Evolutionary conservation across 1,139 yeast species (phyloP).

Genomic region (Suhomyces bolitotheri): DNA sequence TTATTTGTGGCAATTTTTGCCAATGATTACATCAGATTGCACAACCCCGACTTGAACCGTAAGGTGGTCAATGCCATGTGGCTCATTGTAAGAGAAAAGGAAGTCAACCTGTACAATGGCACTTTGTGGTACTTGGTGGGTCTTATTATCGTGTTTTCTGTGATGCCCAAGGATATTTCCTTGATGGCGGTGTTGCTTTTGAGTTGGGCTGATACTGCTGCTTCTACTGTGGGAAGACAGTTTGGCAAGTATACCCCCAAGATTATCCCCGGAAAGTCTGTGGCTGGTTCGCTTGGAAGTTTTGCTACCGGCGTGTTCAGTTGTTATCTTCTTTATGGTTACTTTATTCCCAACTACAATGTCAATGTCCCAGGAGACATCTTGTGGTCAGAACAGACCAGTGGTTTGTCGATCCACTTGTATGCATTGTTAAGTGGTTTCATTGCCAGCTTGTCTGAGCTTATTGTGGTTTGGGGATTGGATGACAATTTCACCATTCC

Average conservation of each 20-base stretch:
- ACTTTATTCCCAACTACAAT: slow-evolving; percentile 57
- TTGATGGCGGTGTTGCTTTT: slow-evolving; percentile 74
- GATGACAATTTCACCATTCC: slow-evolving; percentile 97
- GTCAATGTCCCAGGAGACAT: slow-evolving; percentile 55
- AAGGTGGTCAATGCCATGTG: slow-evolving; percentile 68
- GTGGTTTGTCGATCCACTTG: slow-evolving; percentile 51
- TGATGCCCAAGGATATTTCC: slow-evolving; percentile 79
- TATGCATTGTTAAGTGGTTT: slow-evolving; percentile 70
- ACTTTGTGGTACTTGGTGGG: slow-evolving; percentile 85
- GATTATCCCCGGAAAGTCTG: slow-evolving; percentile 68
- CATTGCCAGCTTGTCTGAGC: slow-evolving; percentile 84
- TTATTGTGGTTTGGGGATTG: slow-evolving; percentile 66
- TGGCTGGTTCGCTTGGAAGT: slow-evolving; percentile 90
- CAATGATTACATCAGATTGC: slow-evolving; percentile 72
- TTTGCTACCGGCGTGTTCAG: slow-evolving; percentile 68
- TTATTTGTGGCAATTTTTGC: slow-evolving; percentile 56
- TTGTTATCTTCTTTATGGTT: slow-evolving; percentile 68
- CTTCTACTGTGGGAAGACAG: slow-evolving; percentile 86
- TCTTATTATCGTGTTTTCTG: slow-evolving; percentile 62
- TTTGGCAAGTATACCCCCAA: slow-evolving; percentile 85
- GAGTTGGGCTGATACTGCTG: slow-evolving; percentile 98
- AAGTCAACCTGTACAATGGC: slow-evolving; percentile 72
- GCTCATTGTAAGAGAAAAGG: slow-evolving; percentile 80
- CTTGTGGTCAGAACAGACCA: slow-evolving; percentile 65
- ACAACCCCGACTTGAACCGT: slow-evolving; percentile 58